phyloP scores from a whole-genome alignment of 352 stramenopile genomes.

The Pythium plurisporium region DNA sequence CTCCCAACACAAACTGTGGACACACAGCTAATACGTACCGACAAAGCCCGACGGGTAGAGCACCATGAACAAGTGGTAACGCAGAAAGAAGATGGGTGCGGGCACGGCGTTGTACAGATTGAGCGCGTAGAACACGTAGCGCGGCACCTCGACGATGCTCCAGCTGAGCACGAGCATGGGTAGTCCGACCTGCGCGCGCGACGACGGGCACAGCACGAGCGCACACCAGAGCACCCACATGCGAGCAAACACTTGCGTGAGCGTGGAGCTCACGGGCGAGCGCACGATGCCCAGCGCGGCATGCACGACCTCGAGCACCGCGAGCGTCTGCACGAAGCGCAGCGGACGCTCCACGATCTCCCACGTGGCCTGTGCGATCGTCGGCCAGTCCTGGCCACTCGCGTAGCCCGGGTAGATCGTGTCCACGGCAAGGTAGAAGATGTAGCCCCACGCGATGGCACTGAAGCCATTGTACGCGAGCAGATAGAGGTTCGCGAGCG shows the following conservation, averaged over 20 bases:
- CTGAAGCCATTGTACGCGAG: slow-evolving; percentile 16
- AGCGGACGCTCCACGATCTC: slow-evolving; percentile 47
- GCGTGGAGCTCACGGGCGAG: slow-evolving; percentile 90
- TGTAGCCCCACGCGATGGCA: slow-evolving; percentile 48
- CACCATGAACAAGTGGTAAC: slow-evolving; percentile 97
- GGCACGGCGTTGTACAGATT: slow-evolving; percentile 92
- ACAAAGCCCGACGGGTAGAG: slow-evolving; percentile 97
- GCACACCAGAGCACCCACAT: slow-evolving; percentile 36
- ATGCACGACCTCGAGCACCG: slow-evolving; percentile 96
- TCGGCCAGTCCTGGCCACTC: slow-evolving; percentile 40
- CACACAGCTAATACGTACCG: too few relatives aligned
- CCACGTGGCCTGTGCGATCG: slow-evolving; percentile 44
- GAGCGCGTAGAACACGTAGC: slow-evolving; percentile 97
- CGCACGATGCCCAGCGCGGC: slow-evolving; percentile 92
- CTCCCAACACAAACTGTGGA: too few relatives aligned
- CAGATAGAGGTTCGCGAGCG: slow-evolving; percentile 11
- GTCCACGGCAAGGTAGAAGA: slow-evolving; percentile 51
- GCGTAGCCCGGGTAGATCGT: slow-evolving; percentile 37
- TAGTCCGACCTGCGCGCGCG: slow-evolving; percentile 74
- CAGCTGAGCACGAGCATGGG: slow-evolving; percentile 85
- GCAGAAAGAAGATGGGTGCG: slow-evolving; percentile 94
- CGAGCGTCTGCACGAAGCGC: slow-evolving; percentile 90
- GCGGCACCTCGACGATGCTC: slow-evolving; percentile 89
- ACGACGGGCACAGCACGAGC: slow-evolving; percentile 87
- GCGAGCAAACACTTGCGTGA: slow-evolving; percentile 89